Base-by-base conservation (phyloP, 306 rosid genomes). In the Clitoria ternatea region DNA sequence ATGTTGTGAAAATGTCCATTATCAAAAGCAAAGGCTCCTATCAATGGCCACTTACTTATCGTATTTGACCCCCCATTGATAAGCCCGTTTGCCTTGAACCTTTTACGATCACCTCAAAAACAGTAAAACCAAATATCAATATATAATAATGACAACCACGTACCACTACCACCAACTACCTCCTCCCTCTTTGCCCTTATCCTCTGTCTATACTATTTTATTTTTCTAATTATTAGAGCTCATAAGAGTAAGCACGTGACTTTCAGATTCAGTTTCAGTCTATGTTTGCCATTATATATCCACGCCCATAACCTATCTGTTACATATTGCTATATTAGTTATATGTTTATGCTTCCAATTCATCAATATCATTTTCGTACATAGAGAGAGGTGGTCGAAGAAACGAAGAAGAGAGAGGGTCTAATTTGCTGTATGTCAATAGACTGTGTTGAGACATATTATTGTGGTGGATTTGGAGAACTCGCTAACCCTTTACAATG, bases 401-500 rank as follows among this genome's bases (percentile, higher is more conserved):
- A 13, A 10, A 2, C n/a, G n/a, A 39, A 39, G 45, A 11, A 39
- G 14, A 59, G 61, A 48, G 86, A 69, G 73, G 54, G 27, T 33
- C 10, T 33, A 33, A 33, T 24, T 54, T 72, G 88, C 93, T 90
- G 93, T 80, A 90, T 90, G 93, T 90, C 93, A 90, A 77, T 64
- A 61, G 86, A 85, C 70, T 83, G 89, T 55, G 50, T 48, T 68
- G 89, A 85, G 77, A 78, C 76, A 32, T 83, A 70, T 30, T 75
- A n/a, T n/a, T n/a, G n/a, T n/a, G n/a, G n/a, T n/a, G n/a, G n/a
- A n/a, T n/a, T n/a, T n/a, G n/a, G 82, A 27, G 85, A 82, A 73
- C 88, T 82, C 82, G 77, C 64, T 56, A 88, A 88, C 50, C 90
- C 91, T 32, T 77, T 82, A 59, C 92, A 88, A 90, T 88, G 94